Evolutionary conservation across 176 grass and related monocot species (phyloP), one percentile per base, ranked within the genome.

Genomic region (Carex littledalei): DNA sequence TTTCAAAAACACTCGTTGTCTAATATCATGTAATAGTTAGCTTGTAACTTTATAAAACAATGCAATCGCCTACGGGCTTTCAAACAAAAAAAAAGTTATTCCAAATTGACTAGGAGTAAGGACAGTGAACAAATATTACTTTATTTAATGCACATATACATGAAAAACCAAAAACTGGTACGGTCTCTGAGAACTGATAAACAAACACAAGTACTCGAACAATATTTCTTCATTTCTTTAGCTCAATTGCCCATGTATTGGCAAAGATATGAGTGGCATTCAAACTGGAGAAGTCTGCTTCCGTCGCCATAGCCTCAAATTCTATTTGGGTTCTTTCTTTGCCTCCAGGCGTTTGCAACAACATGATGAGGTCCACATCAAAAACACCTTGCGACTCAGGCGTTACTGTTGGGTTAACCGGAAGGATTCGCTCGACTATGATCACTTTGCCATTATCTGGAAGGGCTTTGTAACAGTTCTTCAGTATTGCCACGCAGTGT

Each of bases 391-490:
- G 94, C 13, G 79, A 72, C 60, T 54, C 84, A 0, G 86, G 85
- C 2, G 35, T 92, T 5, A 85, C 84, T 2, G 90, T 86, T 1
- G 91, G 67, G 53, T 84, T 85, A 8, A 86, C 85, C 0, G 90
- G 94, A 20, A 97, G 87, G 31, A 94, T 49, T 54, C 88, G 81
- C 67, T 97, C 94, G 2, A 89, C 94, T 5, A 97, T 3, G 57
- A 97, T 86, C 21, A 97, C 94, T 88, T 97, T 97, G 4, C 94
- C 94, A 29, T 84, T 41, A 0, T 39, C 67, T n/a, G 90, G 90
- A 50, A 97, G 85, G 45, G 94, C 94, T 8, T 89, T 87, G 82
- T 89, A 90, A 90, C 94, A 97, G 82, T 94, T 97, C 90, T 89
- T 94, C 82, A 97, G 82, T 13, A 97, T 62, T 0, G 66, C 74